Evolutionary conservation across 176 grass and related monocot genomes (phyloP).

Genomic region (Rhipidocladum racemiflorum): DNA sequence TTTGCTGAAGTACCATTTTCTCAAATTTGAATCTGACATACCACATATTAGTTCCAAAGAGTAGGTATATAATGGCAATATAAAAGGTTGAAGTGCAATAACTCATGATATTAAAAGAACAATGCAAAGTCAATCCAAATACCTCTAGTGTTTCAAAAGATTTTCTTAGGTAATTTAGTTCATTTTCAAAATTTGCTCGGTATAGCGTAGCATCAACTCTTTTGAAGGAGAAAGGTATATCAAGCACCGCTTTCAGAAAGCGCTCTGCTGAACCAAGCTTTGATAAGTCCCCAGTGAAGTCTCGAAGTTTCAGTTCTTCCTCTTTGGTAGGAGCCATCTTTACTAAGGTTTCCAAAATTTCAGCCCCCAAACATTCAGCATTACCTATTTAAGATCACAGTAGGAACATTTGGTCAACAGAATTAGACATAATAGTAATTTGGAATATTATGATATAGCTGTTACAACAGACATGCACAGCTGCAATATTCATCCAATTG

Average conservation of each 20-base stretch:
- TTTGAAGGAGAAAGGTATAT: conserved; percentile 93
- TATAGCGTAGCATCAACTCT: conserved; percentile 92
- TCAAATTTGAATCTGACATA: neutral
- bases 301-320: conserved; percentile 79
- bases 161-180: conserved; percentile 81
- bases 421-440: neutral
- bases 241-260: conserved; percentile 81
- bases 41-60: neutral
- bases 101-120: neutral
- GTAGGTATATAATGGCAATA: neutral
- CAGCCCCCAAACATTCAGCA: conserved; percentile 71
- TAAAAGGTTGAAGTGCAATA: neutral
- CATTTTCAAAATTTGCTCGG: conserved; percentile 87
- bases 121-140: neutral
- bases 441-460: neutral
- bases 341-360: conserved; percentile 91
- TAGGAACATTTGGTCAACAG: neutral
- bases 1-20: neutral
- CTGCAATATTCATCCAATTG: neutral
- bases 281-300: conserved; percentile 69
- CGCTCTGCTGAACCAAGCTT: conserved; percentile 77
- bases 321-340: conserved; percentile 99
- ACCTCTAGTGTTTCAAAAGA: conserved; percentile 93
- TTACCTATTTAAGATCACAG: conserved; percentile 58
- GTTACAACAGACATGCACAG: neutral